phyloP scores from a whole-genome alignment of 2,329 filamentous ascomycete genomes.

The Penicillium rolfsii region DNA sequence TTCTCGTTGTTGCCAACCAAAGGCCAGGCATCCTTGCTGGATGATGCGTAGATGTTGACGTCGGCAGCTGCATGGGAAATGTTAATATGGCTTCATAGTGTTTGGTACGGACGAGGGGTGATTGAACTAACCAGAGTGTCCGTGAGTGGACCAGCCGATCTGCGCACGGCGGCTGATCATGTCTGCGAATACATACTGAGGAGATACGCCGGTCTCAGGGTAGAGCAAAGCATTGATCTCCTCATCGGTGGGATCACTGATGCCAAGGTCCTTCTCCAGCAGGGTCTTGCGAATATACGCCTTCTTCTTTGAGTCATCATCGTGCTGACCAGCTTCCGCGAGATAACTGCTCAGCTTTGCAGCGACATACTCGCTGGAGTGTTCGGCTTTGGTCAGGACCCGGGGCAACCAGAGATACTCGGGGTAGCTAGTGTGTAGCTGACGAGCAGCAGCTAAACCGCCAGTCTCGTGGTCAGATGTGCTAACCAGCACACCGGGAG shows the following conservation, averaged over 20 bases:
- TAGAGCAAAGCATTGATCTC: slow-evolving; percentile 72
- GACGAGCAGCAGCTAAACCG: slow-evolving; percentile 79
- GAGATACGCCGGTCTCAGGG: slow-evolving; percentile 56
- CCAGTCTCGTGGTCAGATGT: slow-evolving; percentile 98
- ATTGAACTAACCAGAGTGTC: slow-evolving; percentile 65
- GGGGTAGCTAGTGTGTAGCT: slow-evolving; percentile 54
- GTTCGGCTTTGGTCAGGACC: slow-evolving; percentile 77
- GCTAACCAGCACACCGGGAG: slow-evolving; percentile 75
- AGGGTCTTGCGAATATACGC: slow-evolving; percentile 71
- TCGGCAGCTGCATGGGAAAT: slow-evolving; percentile 66
- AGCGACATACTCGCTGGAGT: slow-evolving; percentile 72
- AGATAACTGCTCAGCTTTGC: slow-evolving; percentile 65
- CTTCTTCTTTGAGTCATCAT: slow-evolving; percentile 53
- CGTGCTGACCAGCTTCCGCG: slow-evolving; percentile 38
- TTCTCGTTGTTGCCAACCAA: slow-evolving; percentile 91
- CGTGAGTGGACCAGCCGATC: slow-evolving; percentile 92
- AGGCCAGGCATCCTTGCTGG: slow-evolving; percentile 62
- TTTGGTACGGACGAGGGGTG: not conserved
- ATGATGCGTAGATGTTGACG: slow-evolving; percentile 92
- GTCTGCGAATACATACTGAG: slow-evolving; percentile 70
- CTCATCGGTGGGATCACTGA: slow-evolving; percentile 69
- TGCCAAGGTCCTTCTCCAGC: slow-evolving; percentile 72
- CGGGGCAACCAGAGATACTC: slow-evolving; percentile 81
- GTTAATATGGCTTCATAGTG: not conserved
- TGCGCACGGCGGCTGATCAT: slow-evolving; percentile 88